Conservation (phyloP, 805 yeast species). For the Candida endomychidarum region DNA sequence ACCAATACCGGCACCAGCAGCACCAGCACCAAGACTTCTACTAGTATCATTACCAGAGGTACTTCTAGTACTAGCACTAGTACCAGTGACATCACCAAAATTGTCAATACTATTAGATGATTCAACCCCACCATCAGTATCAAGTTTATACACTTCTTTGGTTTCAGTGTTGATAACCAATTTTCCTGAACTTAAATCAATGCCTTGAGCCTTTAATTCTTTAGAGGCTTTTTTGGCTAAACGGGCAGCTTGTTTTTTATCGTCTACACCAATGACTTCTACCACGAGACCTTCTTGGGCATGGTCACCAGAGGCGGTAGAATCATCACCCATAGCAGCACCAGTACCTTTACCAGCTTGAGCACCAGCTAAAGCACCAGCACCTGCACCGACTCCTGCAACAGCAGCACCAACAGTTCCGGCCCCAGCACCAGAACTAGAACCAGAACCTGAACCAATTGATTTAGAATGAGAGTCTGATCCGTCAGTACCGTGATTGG, state of each 20-base stretch:
- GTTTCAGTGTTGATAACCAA: slow-evolving; percentile 34
- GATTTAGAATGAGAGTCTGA: slow-evolving; percentile 4
- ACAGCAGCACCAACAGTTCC: slow-evolving; percentile 9
- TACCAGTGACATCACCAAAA: slow-evolving; percentile 24
- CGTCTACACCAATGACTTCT: slow-evolving; percentile 37
- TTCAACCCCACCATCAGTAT: slow-evolving; percentile 9
- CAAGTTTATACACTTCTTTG: slow-evolving; percentile 30
- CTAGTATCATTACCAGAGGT: too few species aligned
- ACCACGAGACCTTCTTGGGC: slow-evolving; percentile 18
- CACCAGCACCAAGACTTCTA: too few species aligned
- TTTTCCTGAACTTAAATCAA: slow-evolving; percentile 33
- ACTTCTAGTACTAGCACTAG: too few species aligned
- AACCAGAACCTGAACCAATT: slow-evolving; percentile 1
- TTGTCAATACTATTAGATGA: background rate
- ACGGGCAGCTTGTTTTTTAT: slow-evolving; percentile 27
- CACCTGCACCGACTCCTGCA: slow-evolving; percentile 11
- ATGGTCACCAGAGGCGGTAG: too few species aligned
- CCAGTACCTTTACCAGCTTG: slow-evolving; percentile 5
- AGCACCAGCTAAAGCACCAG: slow-evolving; percentile 4
- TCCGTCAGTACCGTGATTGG: too few species aligned
- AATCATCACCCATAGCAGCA: slow-evolving; percentile 11
- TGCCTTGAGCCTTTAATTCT: slow-evolving; percentile 30
- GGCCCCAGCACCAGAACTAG: slow-evolving; percentile 8
- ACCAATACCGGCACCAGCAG: too few species aligned
- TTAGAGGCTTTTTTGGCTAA: slow-evolving; percentile 33